phyloP scores from a whole-genome alignment of 2,329 filamentous ascomycete species.

The Dissoconium aciculare region DNA sequence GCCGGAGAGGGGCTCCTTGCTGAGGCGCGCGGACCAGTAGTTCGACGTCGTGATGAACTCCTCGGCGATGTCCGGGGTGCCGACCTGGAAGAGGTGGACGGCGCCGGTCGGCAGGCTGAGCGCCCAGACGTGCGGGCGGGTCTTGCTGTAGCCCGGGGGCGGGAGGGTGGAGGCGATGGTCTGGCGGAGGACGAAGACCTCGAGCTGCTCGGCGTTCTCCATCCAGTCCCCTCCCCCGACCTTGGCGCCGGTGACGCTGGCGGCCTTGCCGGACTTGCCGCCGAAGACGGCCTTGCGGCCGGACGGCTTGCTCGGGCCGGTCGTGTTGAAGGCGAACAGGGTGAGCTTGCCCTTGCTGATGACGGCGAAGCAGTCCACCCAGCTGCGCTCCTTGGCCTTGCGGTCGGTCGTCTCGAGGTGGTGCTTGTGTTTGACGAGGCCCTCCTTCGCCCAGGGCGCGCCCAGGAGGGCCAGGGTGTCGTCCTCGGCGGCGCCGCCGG shows the following conservation, averaged over 20 bases:
- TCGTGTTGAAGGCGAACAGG: constrained; percentile 80
- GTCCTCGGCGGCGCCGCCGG: constrained; percentile 56
- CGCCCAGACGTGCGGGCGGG: constrained; percentile 84
- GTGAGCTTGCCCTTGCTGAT: constrained; percentile 90
- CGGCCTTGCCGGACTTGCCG: constrained; percentile 15
- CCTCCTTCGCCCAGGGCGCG: constrained; percentile 97
- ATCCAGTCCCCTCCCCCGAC: constrained; percentile 98
- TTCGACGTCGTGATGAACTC: constrained; percentile 93
- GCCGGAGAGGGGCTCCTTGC: constrained; percentile 81
- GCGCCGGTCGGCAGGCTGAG: constrained; percentile 81
- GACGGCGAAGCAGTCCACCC: constrained; percentile 90
- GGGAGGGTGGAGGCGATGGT: constrained; percentile 84
- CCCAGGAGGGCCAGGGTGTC: constrained; percentile 82
- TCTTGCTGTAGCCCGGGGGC: constrained; percentile 81
- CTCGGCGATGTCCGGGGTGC: constrained; percentile 82
- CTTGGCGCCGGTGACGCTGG: constrained; percentile 39
- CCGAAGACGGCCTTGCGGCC: constrained; percentile 25
- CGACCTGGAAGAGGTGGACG: constrained; percentile 95
- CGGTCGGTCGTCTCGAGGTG: constrained; percentile 84
- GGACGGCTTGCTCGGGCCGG: constrained; percentile 34
- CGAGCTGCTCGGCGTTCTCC: constrained; percentile 82
- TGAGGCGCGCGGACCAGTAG: constrained; percentile 91
- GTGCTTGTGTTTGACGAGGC: constrained; percentile 89
- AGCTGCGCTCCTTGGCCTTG: constrained; percentile 84
- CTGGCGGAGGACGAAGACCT: constrained; percentile 75